Evolutionary conservation across 2,329 filamentous ascomycete genomes (phyloP).

Genomic region (Aspergillus sp.): DNA sequence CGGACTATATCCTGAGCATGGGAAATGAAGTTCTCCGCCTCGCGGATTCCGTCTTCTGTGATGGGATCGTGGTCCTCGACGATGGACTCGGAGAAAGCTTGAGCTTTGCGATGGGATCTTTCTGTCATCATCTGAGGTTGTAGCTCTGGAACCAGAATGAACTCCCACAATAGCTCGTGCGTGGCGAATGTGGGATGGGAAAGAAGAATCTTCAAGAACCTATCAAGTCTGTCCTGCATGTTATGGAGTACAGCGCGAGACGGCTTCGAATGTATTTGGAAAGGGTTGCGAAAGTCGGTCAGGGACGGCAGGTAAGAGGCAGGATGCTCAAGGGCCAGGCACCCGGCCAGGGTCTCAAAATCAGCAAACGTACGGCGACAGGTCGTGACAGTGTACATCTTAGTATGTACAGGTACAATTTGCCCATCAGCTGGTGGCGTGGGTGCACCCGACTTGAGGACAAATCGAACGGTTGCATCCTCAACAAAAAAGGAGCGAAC

Average conservation of each 20-base stretch:
- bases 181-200: conserved; percentile 89
- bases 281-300: conserved; percentile 76
- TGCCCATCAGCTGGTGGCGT: conserved; percentile 39
- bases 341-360: conserved; percentile 84
- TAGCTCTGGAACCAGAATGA: conserved; percentile 93
- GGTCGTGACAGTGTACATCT: conserved; percentile 85
- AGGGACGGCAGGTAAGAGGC: conserved; percentile 91
- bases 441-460: conserved; percentile 89
- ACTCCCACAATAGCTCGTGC: conserved; percentile 98
- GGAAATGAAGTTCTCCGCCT: conserved; percentile 90
- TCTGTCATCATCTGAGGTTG: conserved; percentile 87
- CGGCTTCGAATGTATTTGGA: conserved; percentile 89
- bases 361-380: conserved; percentile 83
- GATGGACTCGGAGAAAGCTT: conserved; percentile 78
- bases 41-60: conserved; percentile 66
- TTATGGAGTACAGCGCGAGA: conserved; percentile 84
- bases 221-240: conserved; percentile 81
- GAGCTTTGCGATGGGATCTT: conserved; percentile 81
- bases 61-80: conserved; percentile 86
- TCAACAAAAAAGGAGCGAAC: conserved; percentile 97
- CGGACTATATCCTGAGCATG: conserved; percentile 89
- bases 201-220: conserved; percentile 82
- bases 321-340: conserved; percentile 84
- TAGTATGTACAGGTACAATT: conserved; percentile 59
- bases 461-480: conserved; percentile 87